phyloP scores from a whole-genome alignment of 1,284 basidiomycete species.

The Neonothopanus nambi region DNA sequence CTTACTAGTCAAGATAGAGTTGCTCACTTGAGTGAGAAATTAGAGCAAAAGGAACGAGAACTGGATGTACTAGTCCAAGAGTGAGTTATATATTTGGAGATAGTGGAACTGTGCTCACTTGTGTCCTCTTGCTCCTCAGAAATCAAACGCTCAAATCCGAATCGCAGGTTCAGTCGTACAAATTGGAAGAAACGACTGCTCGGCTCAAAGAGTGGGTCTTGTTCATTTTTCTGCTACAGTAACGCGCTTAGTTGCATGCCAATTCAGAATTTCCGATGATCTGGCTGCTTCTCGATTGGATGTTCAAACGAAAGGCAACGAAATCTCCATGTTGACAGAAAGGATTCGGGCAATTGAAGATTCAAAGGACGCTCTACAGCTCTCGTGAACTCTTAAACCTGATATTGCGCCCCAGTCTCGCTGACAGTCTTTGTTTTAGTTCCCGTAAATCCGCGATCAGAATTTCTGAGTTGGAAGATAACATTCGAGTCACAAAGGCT shows the following conservation, averaged over 20 bases:
- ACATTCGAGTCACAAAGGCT: neutral
- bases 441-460: constrained; percentile 3
- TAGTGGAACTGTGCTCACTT: neutral
- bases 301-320: constrained; percentile 2
- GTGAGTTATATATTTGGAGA: neutral
- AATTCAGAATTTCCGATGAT: constrained; percentile 1
- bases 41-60: constrained; percentile 5
- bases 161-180: neutral
- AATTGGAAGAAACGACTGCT: neutral
- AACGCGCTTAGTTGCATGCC: neutral
- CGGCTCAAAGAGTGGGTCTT: neutral
- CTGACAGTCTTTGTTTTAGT: neutral
- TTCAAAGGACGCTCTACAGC: neutral
- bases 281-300: neutral
- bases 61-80: neutral
- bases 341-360: constrained; percentile 4
- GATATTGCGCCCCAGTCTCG: neutral
- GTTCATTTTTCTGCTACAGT: neutral
- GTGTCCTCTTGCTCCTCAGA: neutral
- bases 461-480: constrained; percentile 11
- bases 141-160: constrained; percentile 7
- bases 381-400: constrained; percentile 4
- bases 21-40: neutral
- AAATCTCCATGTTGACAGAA: constrained; percentile 7
- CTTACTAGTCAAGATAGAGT: neutral